Base-by-base conservation (phyloP, 2,329 filamentous ascomycete genomes). In the Sphaceloma murrayae region DNA sequence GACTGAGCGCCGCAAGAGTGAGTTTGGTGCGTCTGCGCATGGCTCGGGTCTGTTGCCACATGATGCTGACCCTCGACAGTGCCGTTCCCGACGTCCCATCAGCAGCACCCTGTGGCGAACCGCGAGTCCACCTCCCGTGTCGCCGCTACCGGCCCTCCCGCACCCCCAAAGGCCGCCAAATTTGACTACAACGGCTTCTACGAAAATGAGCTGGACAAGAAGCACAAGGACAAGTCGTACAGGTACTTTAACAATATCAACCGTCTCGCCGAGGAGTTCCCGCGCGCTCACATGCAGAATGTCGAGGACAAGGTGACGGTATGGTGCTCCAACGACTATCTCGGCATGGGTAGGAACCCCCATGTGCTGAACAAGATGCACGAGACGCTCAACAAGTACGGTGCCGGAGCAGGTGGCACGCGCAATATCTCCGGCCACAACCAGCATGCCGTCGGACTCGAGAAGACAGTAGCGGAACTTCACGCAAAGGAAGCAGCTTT, bases 181-280 rank as follows among this genome's bases (percentile, higher is more conserved):
- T 98, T 95, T 65, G 75, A 96, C 65, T 98, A 98, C 59, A 80
- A 94, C 57, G 76, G 64, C 34, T 98, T 95, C 66, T 98, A 96
- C 68, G 69, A 80, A 52, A 70, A 70, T 49, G 89, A 98, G 64
- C 68, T 98, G 54, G 86, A 95, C 56, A 96, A 95, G 77, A 98
- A 98, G 72, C 91, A 94, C 75, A 88, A 94, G 74, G 91, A 98
- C 74, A 96, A 95, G 71, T 95, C 88, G 43, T 98, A 98, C 71
- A 85, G 91, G 60, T 96, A 96, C 72, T 98, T 98, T 73, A 98
- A 98, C 75, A 98, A 98, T 72, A 98, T 98, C 78, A 98, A 98
- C 61, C 87, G 91, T 26, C 74, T 98, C 49, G 91, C 91, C 53
- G 85, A 91, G 68, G 86, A 96, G 52, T 98, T 98, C 51, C 91